Evolutionary conservation across 2,329 filamentous ascomycete species (phyloP).

Genomic region (Plenodomus lindquistii): DNA sequence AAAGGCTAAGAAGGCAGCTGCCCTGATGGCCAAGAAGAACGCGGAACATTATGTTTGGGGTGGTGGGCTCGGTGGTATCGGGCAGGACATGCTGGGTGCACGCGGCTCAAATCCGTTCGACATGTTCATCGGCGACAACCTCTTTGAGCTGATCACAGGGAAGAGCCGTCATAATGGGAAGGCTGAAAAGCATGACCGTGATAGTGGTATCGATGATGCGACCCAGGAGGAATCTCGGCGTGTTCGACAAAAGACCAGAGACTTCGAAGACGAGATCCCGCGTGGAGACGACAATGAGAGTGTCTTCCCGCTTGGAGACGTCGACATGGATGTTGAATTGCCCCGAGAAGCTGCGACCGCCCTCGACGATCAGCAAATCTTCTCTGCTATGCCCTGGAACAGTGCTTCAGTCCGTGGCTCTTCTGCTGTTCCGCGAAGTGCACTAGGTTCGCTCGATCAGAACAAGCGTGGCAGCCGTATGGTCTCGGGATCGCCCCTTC

Average conservation of each 20-base stretch:
- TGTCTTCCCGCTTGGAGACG: conserved; percentile 28
- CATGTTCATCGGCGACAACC: conserved; percentile 60
- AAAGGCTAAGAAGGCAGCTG: conserved; percentile 50
- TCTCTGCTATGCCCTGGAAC: conserved; percentile 72
- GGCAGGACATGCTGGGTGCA: conserved; percentile 21
- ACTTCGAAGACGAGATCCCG: conserved; percentile 39
- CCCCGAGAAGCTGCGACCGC: conserved; percentile 69
- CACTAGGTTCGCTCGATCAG: conserved; percentile 42
- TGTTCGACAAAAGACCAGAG: conserved; percentile 36
- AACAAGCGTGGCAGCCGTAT: conserved; percentile 54
- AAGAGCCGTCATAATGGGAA: conserved; percentile 28
- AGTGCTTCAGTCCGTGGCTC: conserved; percentile 60
- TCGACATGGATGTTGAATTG: conserved; percentile 70
- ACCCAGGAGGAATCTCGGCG: conserved; percentile 39
- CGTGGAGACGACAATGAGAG: conserved; percentile 43
- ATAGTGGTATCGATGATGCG: conserved; percentile 39
- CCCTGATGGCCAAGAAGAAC: conserved; percentile 62
- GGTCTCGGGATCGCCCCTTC: conserved; percentile 64
- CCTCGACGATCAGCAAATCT: conserved; percentile 69
- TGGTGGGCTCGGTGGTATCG: conserved; percentile 58
- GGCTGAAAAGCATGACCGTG: conserved; percentile 39
- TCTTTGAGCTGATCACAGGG: conserved; percentile 56
- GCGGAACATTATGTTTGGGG: conserved; percentile 65
- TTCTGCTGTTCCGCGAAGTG: conserved; percentile 45
- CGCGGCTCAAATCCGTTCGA: conserved; percentile 55